Evolutionary conservation across 495 filamentous ascomycete species (phyloP).

Genomic region (Penicillium crystallinum): DNA sequence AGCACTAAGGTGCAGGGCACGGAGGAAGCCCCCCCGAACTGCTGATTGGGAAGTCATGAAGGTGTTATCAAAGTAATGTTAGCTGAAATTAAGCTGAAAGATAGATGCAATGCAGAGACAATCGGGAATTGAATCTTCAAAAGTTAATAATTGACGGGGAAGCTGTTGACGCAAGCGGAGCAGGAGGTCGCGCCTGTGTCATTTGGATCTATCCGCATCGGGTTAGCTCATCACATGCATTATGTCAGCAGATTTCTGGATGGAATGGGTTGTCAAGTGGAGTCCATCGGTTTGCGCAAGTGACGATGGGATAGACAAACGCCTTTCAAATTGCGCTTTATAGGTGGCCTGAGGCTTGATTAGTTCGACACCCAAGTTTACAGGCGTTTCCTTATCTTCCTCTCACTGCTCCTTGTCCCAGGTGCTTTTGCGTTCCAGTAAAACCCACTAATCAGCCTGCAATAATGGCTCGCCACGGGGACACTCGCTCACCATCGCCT

Average conservation of each 20-base stretch:
- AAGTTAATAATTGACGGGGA: constrained; percentile 7
- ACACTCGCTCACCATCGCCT: constrained; percentile 94
- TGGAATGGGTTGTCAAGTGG: not conserved
- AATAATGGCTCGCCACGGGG: constrained; percentile 85
- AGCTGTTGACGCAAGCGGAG: constrained; percentile 29
- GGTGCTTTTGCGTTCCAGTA: constrained; percentile 49
- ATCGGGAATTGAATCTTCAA: constrained; percentile 6
- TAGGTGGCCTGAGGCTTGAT: not conserved
- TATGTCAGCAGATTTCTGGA: too few relatives aligned
- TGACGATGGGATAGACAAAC: not conserved
- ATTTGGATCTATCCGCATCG: constrained; percentile 26
- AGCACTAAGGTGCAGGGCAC: constrained; percentile 23
- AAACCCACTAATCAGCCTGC: constrained; percentile 59
- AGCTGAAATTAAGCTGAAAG: not conserved
- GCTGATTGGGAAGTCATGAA: constrained; percentile 32
- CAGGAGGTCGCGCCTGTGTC: constrained; percentile 21
- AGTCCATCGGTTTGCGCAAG: not conserved
- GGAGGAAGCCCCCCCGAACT: constrained; percentile 26
- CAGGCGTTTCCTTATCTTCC: not conserved
- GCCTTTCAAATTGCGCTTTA: not conserved
- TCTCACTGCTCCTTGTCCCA: constrained; percentile 17
- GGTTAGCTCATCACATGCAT: constrained; percentile 12
- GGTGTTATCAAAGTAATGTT: not conserved
- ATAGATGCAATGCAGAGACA: not conserved
- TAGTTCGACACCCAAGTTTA: not conserved